Conservation (phyloP, 345 rosid genomes). For the Citrus sp. region DNA sequence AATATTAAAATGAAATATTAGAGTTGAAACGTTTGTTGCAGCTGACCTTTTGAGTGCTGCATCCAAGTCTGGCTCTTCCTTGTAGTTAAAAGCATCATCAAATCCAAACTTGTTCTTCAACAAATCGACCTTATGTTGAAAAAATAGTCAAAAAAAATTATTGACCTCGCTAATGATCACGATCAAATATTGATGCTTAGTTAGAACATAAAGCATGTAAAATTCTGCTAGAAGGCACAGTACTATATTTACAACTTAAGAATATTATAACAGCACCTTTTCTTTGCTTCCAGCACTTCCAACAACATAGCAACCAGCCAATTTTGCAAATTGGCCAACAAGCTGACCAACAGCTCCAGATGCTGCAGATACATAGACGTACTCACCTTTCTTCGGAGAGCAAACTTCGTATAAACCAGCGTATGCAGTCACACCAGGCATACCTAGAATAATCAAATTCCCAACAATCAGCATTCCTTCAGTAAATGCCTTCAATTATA, state of each 20-base stretch:
- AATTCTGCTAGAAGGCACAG: neutral
- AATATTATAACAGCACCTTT: slow-evolving; percentile 22
- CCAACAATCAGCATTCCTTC: neutral
- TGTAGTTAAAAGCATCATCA: slow-evolving; percentile 76
- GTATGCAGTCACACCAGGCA: slow-evolving; percentile 57
- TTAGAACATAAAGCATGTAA: neutral
- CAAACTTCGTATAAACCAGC: slow-evolving; percentile 43
- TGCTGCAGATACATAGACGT: slow-evolving; percentile 49
- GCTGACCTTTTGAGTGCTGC: slow-evolving; percentile 60
- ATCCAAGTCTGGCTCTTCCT: slow-evolving; percentile 48
- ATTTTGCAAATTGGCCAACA: slow-evolving; percentile 58
- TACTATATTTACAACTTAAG: no score
- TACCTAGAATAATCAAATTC: slow-evolving; percentile 22
- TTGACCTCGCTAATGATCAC: neutral
- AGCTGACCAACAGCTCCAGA: slow-evolving; percentile 60
- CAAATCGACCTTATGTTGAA: slow-evolving; percentile 45
- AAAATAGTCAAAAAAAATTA: neutral
- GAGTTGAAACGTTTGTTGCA: neutral
- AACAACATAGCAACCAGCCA: slow-evolving; percentile 50
- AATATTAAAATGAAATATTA: neutral
- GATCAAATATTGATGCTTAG: neutral
- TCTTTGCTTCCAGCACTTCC: slow-evolving; percentile 49
- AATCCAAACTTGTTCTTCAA: slow-evolving; percentile 62
- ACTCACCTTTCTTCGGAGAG: slow-evolving; percentile 51
- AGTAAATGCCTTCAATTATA: neutral